Evolutionary conservation across 352 stramenopile species (phyloP).

Genomic region (Phytophthora foliorum): DNA sequence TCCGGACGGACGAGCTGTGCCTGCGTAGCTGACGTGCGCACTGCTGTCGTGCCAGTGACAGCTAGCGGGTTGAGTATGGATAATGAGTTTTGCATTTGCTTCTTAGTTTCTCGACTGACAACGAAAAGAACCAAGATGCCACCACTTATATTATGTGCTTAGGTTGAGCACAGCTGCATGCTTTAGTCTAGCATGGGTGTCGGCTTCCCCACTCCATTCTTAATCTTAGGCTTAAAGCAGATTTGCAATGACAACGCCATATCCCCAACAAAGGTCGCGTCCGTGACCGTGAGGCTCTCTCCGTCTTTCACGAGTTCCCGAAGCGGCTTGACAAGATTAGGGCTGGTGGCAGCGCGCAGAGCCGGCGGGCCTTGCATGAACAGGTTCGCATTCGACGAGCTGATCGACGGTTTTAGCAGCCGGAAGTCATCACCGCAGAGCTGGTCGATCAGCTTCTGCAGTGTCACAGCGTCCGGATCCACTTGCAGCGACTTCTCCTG

Average conservation of each 20-base stretch:
- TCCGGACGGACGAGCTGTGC: constrained; percentile 9
- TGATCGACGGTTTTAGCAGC: constrained; percentile 80
- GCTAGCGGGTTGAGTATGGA: constrained; percentile 10
- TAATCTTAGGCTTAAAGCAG: constrained; percentile 48
- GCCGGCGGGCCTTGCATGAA: constrained; percentile 86
- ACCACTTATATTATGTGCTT: constrained; percentile 17
- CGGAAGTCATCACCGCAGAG: constrained; percentile 69
- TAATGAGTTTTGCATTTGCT: constrained; percentile 1
- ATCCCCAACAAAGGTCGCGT: constrained; percentile 92
- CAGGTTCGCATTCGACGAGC: constrained; percentile 65
- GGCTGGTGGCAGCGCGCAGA: constrained; percentile 91
- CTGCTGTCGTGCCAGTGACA: background rate
- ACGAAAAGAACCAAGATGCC: background rate
- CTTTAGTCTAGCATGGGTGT: constrained; percentile 37
- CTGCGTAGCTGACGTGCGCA: constrained; percentile 4
- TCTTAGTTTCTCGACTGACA: background rate
- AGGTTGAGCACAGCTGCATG: background rate
- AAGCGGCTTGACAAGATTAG: constrained; percentile 93
- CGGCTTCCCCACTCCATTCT: constrained; percentile 29
- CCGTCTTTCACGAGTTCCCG: constrained; percentile 89
- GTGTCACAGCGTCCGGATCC: constrained; percentile 56
- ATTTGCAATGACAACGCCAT: constrained; percentile 80
- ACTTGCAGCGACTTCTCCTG: constrained; percentile 71
- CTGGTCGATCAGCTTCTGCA: constrained; percentile 75
- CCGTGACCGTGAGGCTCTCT: constrained; percentile 94